Evolutionary conservation across 345 rosid genomes (phyloP), one percentile per base, ranked within the genome.

Genomic region (Draba incana): DNA sequence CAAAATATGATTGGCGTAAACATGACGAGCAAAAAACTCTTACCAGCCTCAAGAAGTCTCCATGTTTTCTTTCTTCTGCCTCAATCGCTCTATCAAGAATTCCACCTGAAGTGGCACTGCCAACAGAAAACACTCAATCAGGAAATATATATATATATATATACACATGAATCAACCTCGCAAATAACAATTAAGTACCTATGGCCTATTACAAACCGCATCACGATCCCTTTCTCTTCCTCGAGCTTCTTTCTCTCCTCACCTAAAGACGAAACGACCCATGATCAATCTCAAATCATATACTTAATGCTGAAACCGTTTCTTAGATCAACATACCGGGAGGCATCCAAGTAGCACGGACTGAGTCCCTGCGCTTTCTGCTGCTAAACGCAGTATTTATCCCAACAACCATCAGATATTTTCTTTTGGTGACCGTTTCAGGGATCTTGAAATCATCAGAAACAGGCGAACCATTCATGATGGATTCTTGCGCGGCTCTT

Each of bases 291-390:
- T 12, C 58, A 28, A 45, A 27, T 51, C 28, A 45, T 53, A 38
- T 23, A 69, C 25, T 14, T 2, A 63, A 15, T 42, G 24, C 51
- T 64, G 43, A 58, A 57, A 50, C 6, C 2, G 28, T 24, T 48
- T 14, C 41, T 25, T 30, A 8, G 69, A 58, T 33, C 7, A 78
- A 70, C 79, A 59, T 70, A 93, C 98, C 96, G 52, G 82, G 98
- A 79, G 97, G 97, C 95, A 93, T 88, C 98, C 98, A 93, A 62
- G 96, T 88, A 45, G 84, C 90, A 70, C 97, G 94, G 37, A 93
- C 89, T 2, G 98, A 90, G 76, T 93, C 98, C 78, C 98, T 86
- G 24, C 96, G 84, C 77, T 88, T 93, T 57, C 97, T 79, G 83
- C 98, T 93, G 71, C 95, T 93, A 77, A 93, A 93, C 4, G 98